These are phyloP conservation scores for Colletotrichum musae DNA, from an alignment of 2,329 filamentous ascomycete genomes.

Conservation along the genomic window DNA sequence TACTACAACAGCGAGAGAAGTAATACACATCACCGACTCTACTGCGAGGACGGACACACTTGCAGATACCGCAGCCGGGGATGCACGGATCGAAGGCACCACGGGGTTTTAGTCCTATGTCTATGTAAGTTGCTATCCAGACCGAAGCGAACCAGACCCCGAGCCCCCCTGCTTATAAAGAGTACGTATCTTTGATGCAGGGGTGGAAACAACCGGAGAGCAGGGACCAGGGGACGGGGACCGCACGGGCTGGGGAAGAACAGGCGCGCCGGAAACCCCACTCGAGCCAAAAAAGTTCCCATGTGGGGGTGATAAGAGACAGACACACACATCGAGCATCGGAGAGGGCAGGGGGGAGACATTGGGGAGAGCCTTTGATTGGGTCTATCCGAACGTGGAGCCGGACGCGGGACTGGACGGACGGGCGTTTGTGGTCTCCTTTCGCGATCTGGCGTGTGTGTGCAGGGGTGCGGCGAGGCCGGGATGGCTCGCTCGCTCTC, in stretches of 20 bases:
- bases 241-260: constrained; percentile 30
- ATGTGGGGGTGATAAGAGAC: constrained; percentile 39
- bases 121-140: neutral
- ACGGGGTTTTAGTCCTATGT: constrained; percentile 8
- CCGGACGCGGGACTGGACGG: constrained; percentile 29
- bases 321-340: neutral
- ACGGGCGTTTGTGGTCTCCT: constrained; percentile 37
- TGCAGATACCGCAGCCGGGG: constrained; percentile 9
- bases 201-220: neutral
- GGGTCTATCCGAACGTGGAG: constrained; percentile 3
- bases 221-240: constrained; percentile 24
- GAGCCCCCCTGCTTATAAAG: too few species aligned
- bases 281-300: constrained; percentile 39
- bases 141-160: neutral
- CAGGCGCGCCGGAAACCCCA: constrained; percentile 15
- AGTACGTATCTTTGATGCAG: too few species aligned
- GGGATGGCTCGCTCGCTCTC: neutral
- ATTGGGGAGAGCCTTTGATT: neutral
- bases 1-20: neutral
- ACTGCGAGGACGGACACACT: neutral
- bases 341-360: neutral
- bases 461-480: constrained; percentile 1
- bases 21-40: neutral
- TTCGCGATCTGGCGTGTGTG: constrained; percentile 31
- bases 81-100: constrained; percentile 18